Base-by-base conservation (phyloP, 345 rosid genomes). In the Arabidopsis arenosa region DNA sequence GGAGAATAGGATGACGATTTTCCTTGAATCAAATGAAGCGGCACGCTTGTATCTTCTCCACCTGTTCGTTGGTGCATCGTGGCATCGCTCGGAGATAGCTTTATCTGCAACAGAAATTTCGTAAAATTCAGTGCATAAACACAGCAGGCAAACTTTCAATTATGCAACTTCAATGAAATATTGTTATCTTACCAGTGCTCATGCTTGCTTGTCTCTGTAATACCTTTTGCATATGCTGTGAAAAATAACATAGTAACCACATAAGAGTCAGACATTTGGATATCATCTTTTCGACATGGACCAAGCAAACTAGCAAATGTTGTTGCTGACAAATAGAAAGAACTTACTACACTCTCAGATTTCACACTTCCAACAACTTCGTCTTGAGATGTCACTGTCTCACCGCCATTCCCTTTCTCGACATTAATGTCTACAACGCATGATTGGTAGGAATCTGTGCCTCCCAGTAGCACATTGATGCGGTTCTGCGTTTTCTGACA, bases 41-140 rank as follows among this genome's bases (percentile, higher is more conserved):
- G 88, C 88, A 35, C 97, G 96, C 73, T 89, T 94, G 68, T 83
- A 94, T 79, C 84, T 90, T 84, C 97, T 88, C 95, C 95, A 88
- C 66, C 91, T 86, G 85, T 94, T 93, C 11, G 75, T 78, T 14
- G 95, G 88, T 47, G 80, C 81, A 17, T 91, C 97, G 37, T 85
- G 89, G 77, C 77, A 72, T 80, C 89, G 83, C 62, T 93, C 97
- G 0, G 71, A 68, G 18, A 74, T 66, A 4, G 92, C 78, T 80
- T 86, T 94, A 30, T 90, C 96, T 94, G 86, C 59, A 72, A 63
- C 58, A 56, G 10, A 36, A n/a, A 13, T 1, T 26, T 60, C 13
- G 3, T 15, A 56, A n/a, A 9, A 44, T 57, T 69, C 15, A 77
- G 28, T 68, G 30, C 55, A 15, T 52, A 23, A 10, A 30, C 43